A percentile compares a stretch with the other conserved stretches of the same genome.
Conservation (phyloP, 202 grass and related monocot species). For the Schoenoplectus tabernaemontani region DNA sequence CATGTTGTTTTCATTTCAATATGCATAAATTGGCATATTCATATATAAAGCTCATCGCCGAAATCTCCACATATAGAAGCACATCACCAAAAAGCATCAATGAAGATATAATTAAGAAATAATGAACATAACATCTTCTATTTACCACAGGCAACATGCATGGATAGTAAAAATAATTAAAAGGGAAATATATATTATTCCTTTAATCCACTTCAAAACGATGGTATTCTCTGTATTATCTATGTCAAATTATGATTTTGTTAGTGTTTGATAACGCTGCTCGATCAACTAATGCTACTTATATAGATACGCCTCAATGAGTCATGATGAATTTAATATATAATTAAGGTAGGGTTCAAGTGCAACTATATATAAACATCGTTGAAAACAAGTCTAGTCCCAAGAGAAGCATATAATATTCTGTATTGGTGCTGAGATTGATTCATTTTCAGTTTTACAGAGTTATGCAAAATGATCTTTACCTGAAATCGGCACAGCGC, state of each 20-base stretch:
- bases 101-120: background rate
- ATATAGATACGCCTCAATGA: background rate
- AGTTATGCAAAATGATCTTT: background rate
- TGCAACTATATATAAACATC: background rate
- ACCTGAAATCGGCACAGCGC: conserved; percentile 61
- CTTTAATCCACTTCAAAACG: background rate
- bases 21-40: background rate
- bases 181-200: background rate
- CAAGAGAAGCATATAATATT: background rate
- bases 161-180: background rate
- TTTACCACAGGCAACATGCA: background rate
- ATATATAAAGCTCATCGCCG: background rate
- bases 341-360: background rate
- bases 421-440: background rate
- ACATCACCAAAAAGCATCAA: background rate
- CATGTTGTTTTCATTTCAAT: background rate
- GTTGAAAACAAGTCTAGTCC: background rate
- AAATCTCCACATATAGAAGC: background rate
- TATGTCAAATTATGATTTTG: background rate
- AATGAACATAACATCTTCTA: background rate
- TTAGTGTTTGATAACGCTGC: background rate
- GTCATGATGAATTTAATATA: background rate
- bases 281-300: background rate
- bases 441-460: background rate
- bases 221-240: background rate